Conservation (phyloP, 352 stramenopile genomes). For the Globisporangium abappressorium region DNA sequence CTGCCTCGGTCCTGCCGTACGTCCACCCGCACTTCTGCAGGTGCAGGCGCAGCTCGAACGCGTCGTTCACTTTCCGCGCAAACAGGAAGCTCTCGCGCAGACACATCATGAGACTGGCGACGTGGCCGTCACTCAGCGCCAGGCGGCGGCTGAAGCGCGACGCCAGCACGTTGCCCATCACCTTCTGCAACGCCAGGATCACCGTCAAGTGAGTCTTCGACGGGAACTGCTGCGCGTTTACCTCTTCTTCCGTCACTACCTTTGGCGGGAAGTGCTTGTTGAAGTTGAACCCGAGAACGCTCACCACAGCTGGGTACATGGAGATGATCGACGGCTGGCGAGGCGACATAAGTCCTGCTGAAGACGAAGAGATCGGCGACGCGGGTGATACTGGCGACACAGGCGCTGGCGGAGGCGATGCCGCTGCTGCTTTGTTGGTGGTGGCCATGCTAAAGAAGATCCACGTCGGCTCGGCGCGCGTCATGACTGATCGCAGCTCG, state of each 20-base stretch:
- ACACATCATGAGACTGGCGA: conserved; percentile 39
- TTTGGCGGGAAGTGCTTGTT: conserved; percentile 47
- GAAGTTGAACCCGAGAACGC: conserved; percentile 55
- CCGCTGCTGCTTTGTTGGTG: not conserved
- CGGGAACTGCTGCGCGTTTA: conserved; percentile 52
- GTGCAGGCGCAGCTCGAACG: conserved; percentile 44
- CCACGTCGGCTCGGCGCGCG: conserved; percentile 70
- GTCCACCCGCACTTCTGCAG: conserved; percentile 50
- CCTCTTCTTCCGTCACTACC: conserved; percentile 52
- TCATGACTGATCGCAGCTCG: conserved; percentile 76
- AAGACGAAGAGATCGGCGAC: conserved; percentile 11
- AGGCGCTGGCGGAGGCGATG: not conserved
- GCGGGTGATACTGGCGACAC: conserved; percentile 7
- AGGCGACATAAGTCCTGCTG: conserved; percentile 30
- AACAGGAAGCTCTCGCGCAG: conserved; percentile 75
- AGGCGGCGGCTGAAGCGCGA: conserved; percentile 37
- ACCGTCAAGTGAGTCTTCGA: conserved; percentile 69
- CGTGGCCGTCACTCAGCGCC: conserved; percentile 59
- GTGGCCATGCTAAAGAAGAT: conserved; percentile 47
- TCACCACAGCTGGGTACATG: conserved; percentile 66
- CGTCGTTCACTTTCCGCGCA: conserved; percentile 73
- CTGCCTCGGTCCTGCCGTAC: conserved; percentile 37
- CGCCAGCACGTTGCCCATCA: conserved; percentile 66
- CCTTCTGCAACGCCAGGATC: conserved; percentile 58
- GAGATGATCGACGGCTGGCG: conserved; percentile 55